A percentile compares a stretch with the other conserved stretches of the same genome.
Conservation (phyloP, 148 eudicot species). For the Vaccinium myrtillus region DNA sequence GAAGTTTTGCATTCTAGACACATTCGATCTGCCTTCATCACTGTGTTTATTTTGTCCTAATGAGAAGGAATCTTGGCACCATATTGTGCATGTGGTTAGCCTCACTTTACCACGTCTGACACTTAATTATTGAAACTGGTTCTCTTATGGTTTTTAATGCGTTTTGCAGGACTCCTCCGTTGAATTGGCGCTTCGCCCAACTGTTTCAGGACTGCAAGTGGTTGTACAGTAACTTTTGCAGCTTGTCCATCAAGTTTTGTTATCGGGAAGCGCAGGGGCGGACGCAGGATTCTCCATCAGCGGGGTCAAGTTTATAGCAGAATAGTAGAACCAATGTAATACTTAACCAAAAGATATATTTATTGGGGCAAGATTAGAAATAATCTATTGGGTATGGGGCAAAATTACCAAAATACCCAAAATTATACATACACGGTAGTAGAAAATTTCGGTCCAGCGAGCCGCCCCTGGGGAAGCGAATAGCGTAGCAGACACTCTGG, state of each 20-base stretch:
- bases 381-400: no score
- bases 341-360: no score
- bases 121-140: not conserved
- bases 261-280: not conserved
- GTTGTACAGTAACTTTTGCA: not conserved
- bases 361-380: no score
- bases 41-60: not conserved
- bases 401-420: no score
- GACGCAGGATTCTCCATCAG: no score
- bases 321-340: no score
- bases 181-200: not conserved
- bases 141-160: not conserved
- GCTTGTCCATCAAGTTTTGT: not conserved
- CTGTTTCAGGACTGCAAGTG: not conserved
- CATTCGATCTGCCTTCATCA: not conserved
- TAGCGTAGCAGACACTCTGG: not conserved
- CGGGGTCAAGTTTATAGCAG: no score
- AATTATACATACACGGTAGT: no score
- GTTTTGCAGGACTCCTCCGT: not conserved
- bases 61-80: not conserved
- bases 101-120: not conserved
- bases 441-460: no score
- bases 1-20: not conserved
- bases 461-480: not conserved
- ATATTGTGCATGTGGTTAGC: not conserved